Conservation (phyloP, 305 asterid genomes). For the Fraxinus latifolia region DNA sequence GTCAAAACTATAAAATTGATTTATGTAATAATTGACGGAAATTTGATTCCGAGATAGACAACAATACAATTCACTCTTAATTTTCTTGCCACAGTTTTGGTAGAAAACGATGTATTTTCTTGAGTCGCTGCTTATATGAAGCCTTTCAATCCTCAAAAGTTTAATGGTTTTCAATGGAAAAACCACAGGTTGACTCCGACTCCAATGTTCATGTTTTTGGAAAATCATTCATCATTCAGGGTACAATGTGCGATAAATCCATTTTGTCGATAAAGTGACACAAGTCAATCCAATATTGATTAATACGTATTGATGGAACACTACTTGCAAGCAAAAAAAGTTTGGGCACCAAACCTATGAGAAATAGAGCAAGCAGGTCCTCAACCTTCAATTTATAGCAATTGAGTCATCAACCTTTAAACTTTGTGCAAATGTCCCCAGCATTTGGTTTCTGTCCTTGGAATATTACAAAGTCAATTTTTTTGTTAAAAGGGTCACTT, state of each 20-base stretch:
- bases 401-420: background rate
- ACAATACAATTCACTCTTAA: background rate
- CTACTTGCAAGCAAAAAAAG: background rate
- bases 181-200: background rate
- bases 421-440: background rate
- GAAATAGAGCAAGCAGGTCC: background rate
- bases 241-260: background rate
- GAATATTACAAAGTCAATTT: background rate
- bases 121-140: background rate
- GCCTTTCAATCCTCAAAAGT: background rate
- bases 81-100: background rate
- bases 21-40: background rate
- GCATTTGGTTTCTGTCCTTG: background rate
- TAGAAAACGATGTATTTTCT: background rate
- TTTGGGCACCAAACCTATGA: background rate
- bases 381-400: background rate
- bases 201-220: background rate
- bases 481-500: background rate
- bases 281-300: background rate
- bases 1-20: background rate
- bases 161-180: background rate
- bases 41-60: background rate
- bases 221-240: background rate
- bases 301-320: background rate
- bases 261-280: background rate